phyloP scores from a whole-genome alignment of 805 yeast genomes.

The Saccharomycopsis sp. region DNA sequence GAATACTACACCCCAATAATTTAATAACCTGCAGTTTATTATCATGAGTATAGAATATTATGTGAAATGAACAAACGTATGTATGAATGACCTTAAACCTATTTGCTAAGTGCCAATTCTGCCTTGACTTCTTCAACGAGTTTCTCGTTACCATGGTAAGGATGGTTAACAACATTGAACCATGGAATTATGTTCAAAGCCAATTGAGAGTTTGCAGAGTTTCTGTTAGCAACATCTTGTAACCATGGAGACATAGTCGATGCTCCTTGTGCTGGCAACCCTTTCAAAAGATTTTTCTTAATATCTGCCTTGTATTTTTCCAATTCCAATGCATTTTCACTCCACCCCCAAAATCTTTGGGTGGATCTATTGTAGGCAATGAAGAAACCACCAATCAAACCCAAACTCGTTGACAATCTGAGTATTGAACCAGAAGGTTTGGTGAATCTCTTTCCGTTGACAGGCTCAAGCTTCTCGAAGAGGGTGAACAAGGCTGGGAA shows the following conservation, averaged over 20 bases:
- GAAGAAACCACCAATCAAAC: slow-evolving; percentile 67
- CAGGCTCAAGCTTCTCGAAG: slow-evolving; percentile 44
- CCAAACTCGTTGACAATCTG: slow-evolving; percentile 56
- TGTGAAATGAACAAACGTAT: neutral
- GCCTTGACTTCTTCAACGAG: slow-evolving; percentile 39
- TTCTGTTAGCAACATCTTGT: slow-evolving; percentile 70
- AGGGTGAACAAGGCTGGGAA: slow-evolving; percentile 42
- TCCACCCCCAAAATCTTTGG: slow-evolving; percentile 70
- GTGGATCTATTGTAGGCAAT: slow-evolving; percentile 62
- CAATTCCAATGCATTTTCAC: slow-evolving; percentile 69
- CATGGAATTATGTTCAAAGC: slow-evolving; percentile 62
- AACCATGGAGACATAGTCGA: slow-evolving; percentile 60
- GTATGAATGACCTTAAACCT: neutral
- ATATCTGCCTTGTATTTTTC: slow-evolving; percentile 66
- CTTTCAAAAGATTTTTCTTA: slow-evolving; percentile 57
- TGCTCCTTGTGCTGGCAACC: slow-evolving; percentile 60
- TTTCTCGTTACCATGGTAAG: slow-evolving; percentile 67
- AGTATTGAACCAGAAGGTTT: slow-evolving; percentile 50
- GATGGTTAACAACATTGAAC: slow-evolving; percentile 78
- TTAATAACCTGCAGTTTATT: neutral
- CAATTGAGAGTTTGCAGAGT: slow-evolving; percentile 65
- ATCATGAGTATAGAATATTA: neutral
- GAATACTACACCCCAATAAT: too few species aligned
- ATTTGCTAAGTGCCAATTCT: slow-evolving; percentile 23
- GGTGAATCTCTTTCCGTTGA: slow-evolving; percentile 37